phyloP scores from a whole-genome alignment of 352 stramenopile species.

The Phytopythium vexans region DNA sequence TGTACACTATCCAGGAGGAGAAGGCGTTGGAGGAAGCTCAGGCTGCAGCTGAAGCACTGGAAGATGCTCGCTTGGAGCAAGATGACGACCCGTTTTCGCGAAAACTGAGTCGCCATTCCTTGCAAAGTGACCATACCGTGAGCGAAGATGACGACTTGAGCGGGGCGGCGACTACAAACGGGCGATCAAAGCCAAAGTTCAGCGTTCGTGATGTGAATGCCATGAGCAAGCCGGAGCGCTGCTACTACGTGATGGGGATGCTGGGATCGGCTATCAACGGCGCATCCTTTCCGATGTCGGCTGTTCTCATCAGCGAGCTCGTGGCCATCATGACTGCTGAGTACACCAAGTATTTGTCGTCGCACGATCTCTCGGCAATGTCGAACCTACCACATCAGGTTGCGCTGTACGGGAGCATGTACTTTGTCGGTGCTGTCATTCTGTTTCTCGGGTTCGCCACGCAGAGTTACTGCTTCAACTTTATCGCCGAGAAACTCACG shows the following conservation, averaged over 20 bases:
- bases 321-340: conserved; percentile 34
- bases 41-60: no score
- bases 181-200: no score
- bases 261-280: conserved; percentile 13
- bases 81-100: no score
- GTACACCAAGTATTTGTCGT: conserved; percentile 20
- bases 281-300: conserved; percentile 24
- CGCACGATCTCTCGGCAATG: conserved; percentile 16
- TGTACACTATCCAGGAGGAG: conserved; percentile 55
- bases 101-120: no score
- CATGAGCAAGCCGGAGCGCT: conserved; percentile 1
- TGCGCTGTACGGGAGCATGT: conserved; percentile 14
- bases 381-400: conserved; percentile 30
- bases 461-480: conserved; percentile 49
- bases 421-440: conserved; percentile 25
- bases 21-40: conserved; percentile 4
- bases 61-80: no score
- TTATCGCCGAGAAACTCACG: conserved; percentile 48
- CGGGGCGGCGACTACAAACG: no score
- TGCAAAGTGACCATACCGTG: no score
- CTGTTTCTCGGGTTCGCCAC: conserved; percentile 29
- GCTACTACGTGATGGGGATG: neutral
- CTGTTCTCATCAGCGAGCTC: conserved; percentile 32
- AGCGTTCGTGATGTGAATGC: neutral
- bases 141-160: no score